phyloP scores from a whole-genome alignment of 768 basidiomycete genomes.

The Suillus alpinus region DNA sequence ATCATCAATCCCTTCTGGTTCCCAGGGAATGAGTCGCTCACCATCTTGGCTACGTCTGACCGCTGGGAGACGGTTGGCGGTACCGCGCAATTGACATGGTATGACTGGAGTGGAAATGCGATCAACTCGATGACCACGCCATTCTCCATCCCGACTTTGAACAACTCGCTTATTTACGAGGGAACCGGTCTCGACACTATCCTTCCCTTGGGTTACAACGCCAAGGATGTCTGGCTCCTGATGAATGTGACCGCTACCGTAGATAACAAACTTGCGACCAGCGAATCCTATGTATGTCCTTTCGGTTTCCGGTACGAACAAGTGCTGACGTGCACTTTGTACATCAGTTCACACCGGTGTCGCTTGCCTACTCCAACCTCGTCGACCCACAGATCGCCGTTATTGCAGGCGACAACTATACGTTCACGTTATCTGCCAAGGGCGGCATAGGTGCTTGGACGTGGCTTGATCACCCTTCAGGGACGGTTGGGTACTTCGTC shows the following conservation, averaged over 20 bases:
- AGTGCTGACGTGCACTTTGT: not conserved
- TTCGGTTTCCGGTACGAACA: not conserved
- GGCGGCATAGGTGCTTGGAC: conserved; percentile 57
- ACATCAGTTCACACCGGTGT: conserved; percentile 50
- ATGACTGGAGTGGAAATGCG: conserved; percentile 47
- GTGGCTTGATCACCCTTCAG: conserved; percentile 58
- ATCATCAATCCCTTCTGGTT: conserved; percentile 58
- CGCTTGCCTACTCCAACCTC: conserved; percentile 44
- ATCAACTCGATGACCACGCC: conserved; percentile 36
- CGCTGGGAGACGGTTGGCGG: conserved; percentile 46
- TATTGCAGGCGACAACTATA: conserved; percentile 30
- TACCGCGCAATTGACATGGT: conserved; percentile 52
- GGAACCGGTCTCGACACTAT: conserved; percentile 41
- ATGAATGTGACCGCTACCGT: conserved; percentile 48
- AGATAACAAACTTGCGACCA: conserved; percentile 39
- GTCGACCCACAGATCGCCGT: conserved; percentile 49
- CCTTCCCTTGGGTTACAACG: conserved; percentile 40
- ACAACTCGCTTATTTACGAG: conserved; percentile 45
- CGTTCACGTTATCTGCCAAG: conserved; percentile 50
- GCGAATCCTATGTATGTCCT: conserved; percentile 49
- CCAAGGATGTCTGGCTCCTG: conserved; percentile 48
- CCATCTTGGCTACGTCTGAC: conserved; percentile 52
- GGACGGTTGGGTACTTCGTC: conserved; percentile 52
- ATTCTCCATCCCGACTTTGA: conserved; percentile 47
- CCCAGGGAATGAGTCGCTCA: conserved; percentile 42